These are phyloP conservation scores for Apiospora phragmitis DNA, from an alignment of 2,329 filamentous ascomycete genomes.

Conservation along the genomic window DNA sequence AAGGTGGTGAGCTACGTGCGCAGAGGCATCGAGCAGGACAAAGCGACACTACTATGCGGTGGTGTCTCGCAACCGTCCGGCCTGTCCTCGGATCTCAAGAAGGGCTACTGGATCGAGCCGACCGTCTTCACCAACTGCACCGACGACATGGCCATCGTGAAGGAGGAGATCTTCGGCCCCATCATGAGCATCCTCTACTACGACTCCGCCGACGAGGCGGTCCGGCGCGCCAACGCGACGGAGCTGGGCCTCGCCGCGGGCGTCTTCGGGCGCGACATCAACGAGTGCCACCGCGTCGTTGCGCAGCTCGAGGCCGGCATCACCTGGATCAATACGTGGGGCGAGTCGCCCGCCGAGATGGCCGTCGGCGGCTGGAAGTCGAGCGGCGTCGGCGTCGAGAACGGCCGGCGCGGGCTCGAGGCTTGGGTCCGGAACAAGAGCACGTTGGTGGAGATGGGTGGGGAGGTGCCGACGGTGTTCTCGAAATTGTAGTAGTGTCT, in stretches of 20 bases:
- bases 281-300: conserved; percentile 71
- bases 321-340: conserved; percentile 93
- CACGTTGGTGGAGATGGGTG: conserved; percentile 80
- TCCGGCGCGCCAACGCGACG: conserved; percentile 74
- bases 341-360: conserved; percentile 91
- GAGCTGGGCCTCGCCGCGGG: conserved; percentile 79
- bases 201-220: conserved; percentile 66
- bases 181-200: conserved; percentile 83
- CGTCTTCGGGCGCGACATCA: conserved; percentile 77
- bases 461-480: conserved; percentile 71
- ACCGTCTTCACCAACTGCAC: conserved; percentile 86
- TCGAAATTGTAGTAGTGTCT: conserved; percentile 55
- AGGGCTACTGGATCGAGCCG: conserved; percentile 82
- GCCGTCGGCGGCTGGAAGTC: conserved; percentile 90
- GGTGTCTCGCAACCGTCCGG: conserved; percentile 60
- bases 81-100: conserved; percentile 48
- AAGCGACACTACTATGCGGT: conserved; percentile 72
- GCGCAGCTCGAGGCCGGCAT: conserved; percentile 77
- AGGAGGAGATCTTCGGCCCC: conserved; percentile 86
- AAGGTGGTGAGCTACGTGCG: conserved; percentile 79
- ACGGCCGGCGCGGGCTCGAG: conserved; percentile 75
- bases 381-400: conserved; percentile 86
- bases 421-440: conserved; percentile 88
- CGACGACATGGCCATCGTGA: conserved; percentile 76
- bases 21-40: conserved; percentile 72